Base-by-base conservation (phyloP, 805 yeast species). In the Wickerhamiella nectarea region DNA sequence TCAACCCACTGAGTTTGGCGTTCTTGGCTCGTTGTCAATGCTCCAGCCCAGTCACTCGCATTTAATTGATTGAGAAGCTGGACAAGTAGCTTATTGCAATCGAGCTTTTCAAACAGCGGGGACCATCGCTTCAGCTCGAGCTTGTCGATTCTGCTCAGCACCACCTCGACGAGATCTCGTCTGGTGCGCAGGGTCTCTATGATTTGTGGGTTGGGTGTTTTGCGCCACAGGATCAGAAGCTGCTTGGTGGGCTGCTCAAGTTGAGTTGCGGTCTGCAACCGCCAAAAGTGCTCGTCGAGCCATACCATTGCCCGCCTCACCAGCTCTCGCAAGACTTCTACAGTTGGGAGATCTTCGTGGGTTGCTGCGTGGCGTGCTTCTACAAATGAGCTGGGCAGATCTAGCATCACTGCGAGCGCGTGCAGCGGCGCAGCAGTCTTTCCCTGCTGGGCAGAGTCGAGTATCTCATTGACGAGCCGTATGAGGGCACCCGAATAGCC, bases 341-440 rank as follows among this genome's bases (percentile, higher is more conserved):
- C 53, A 25, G 80, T 68, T 1, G 96, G 95, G 20, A 91, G 60
- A 14, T 67, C 65, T 53, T 89, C 97, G 59, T 91, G 98, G 0
- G 98, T 89, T 4, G 93, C 87, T 53, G 75, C 72, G 59, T 91
- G 97, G 45, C 98, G 69, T 24, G 85, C 57, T 55, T 91, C 98
- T 0, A 91, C 98, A 60, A 91, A 85, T 54, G 72, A 72, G 25
- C 78, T 68, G 0, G 97, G 95, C 19, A 91, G 64, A 1, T 74
- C 71, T 18, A 83, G 61, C 36, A 71, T 70, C 43, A 65, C 70
- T 0, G 97, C 97, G 19, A 91, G 61, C 5, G 70, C 68, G 49
- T 80, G 80, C 52, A 91, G 63, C 5, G 96, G 87, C 12, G 80
- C 72, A 0, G 95, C 95, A 56, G 64, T 78, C 36, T 69, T 72